Base-by-base conservation (phyloP, 2,329 filamentous ascomycete genomes). In the Calonectria hongkongensis region DNA sequence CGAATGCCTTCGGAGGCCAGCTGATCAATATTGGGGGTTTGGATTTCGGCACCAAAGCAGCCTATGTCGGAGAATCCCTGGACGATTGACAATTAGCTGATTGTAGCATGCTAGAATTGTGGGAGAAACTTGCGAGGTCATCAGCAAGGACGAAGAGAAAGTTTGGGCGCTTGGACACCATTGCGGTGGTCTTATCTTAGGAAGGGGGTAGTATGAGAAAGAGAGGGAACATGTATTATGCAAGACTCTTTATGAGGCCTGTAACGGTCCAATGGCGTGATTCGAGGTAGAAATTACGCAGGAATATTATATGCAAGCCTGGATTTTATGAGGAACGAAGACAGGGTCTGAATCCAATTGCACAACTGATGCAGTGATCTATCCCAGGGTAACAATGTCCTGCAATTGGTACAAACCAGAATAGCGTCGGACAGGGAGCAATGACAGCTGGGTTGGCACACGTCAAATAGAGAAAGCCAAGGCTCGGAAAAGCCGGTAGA, bases 21-120 rank as follows among this genome's bases (percentile, higher is more conserved):
- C 33, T 86, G 87, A 81, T 92, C 89, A 47, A 92, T 85, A 77
- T 91, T 89, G 1, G 90, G 90, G 0, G 90, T 92, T 48, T 86
- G 86, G 77, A 92, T 92, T 81, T 92, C 89, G 74, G 89, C 87
- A 60, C 90, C 90, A 76, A 91, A 92, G 78, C 88, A 89, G 64
- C 88, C 88, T 30, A 90, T 85, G 75, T 92, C 90, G 56, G 88
- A 90, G 84, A 91, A 91, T 18, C 89, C 89, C 39, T 91, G 83
- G 4, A 45, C 3, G 78, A 90, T 16, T 10, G 12, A 3, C 33
- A 41, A 89, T 62, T 36, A 43, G 64, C 33, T 27, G 33, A 18
- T 16, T 71, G 50, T 8, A 41, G 21, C n/a, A 33, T 36, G 41
- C 21, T 27, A 50, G 18, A n/a, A n/a, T 47, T 18, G 16, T 15